These are phyloP conservation scores for Austropuccinia psidii DNA, from an alignment of 1,284 basidiomycete species.

Conservation along the genomic window DNA sequence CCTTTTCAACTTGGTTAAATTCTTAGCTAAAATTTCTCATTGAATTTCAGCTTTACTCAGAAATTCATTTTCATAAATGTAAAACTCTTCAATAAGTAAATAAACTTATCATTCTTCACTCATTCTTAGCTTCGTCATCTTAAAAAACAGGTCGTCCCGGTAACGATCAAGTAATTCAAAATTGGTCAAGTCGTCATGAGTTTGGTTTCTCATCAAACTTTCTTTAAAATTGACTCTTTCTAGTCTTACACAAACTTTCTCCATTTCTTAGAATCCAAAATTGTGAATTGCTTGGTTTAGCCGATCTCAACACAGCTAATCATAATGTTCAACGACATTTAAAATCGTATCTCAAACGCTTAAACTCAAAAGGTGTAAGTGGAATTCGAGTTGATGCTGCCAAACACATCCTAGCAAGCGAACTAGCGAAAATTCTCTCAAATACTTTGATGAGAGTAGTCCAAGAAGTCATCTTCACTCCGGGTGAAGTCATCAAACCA, in stretches of 20 bases:
- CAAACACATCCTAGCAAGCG: constrained; percentile 25
- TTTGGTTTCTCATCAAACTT: too few relatives aligned
- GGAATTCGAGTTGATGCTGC: constrained; percentile 30
- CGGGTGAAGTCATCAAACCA: constrained; percentile 14
- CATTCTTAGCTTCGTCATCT: too few relatives aligned
- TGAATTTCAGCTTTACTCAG: too few relatives aligned
- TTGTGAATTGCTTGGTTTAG: constrained; percentile 30
- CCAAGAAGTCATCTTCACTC: constrained; percentile 16
- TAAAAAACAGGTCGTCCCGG: constrained; percentile 7
- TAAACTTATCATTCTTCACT: neutral
- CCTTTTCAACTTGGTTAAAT: neutral
- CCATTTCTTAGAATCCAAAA: constrained; percentile 35
- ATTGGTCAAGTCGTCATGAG: constrained; percentile 23
- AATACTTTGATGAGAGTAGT: neutral
- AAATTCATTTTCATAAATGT: too few relatives aligned
- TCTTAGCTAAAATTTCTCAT: too few relatives aligned
- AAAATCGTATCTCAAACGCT: neutral
- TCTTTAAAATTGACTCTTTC: too few relatives aligned
- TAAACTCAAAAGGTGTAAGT: neutral
- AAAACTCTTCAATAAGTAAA: neutral
- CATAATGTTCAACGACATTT: neutral
- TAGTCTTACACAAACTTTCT: too few relatives aligned
- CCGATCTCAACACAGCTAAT: constrained; percentile 6
- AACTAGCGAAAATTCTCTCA: constrained; percentile 1
- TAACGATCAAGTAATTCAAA: neutral